Base-by-base conservation (phyloP, 805 yeast genomes). In the Lipomyces yamanashiensis region DNA sequence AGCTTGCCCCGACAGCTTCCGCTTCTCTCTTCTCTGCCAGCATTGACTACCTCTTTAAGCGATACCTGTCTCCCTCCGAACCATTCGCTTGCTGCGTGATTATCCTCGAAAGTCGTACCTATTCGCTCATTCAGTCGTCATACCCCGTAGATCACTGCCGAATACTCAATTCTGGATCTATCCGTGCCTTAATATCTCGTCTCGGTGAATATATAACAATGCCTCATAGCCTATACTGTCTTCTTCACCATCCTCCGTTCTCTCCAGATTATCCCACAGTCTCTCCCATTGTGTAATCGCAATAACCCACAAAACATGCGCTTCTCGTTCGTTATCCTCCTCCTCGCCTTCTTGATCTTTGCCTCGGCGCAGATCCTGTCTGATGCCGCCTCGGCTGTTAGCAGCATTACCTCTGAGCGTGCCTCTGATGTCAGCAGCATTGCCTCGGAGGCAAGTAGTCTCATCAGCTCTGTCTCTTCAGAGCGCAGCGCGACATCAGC, bases 81-180 rank as follows among this genome's bases (percentile, higher is more conserved):
- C 48, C 10, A n/a, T 6, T 43, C 23, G n/a, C n/a, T n/a, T n/a
- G n/a, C n/a, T n/a, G n/a, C n/a, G n/a, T n/a, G n/a, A 17, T 21
- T 43, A 17, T 43, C 23, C 48, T n/a, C 15, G 48, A 21, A 5
- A 17, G 21, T 43, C 12, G 12, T 21, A 3, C 23, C 28, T 10
- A 47, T 47, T 47, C 51, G 51, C 51, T 34, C 53, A 49, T 49
- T 9, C 23, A 6, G 40, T 37, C 44, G 54, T 51, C 54, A 37
- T 36, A 15, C 23, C 34, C 28, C 37, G 54, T 51, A 51, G 54
- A 51, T 51, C 54, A 23, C 54, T 34, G 17, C 28, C 54, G 12
- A 9, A 33, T 34, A 13, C n/a, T 2, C 28, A 28, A 28, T 28
- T 2, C n/a, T n/a, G n/a, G 28, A 15, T 48, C 45, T 41, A 41